These are phyloP conservation scores for Bidens hawaiensis DNA, from an alignment of 140 eudicot species.

Conservation along the genomic window DNA sequence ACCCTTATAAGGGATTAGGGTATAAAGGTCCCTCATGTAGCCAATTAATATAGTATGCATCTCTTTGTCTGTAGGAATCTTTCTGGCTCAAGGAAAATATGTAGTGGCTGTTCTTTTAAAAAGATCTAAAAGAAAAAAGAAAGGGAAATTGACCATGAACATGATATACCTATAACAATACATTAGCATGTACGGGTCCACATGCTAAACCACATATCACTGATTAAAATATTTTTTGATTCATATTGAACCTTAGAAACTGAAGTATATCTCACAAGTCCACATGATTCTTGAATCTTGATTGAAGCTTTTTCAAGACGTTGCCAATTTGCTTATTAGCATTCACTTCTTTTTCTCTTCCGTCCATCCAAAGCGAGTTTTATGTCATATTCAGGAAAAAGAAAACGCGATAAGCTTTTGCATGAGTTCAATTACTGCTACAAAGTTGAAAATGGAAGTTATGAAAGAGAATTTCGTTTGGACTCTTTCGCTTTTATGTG, in stretches of 20 bases:
- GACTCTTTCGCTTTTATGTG: slow-evolving; percentile 2
- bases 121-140: slow-evolving; percentile 11
- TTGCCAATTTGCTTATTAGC: background rate
- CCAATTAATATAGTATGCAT: slow-evolving; percentile 24
- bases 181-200: slow-evolving; percentile 22
- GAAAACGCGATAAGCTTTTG: slow-evolving; percentile 28
- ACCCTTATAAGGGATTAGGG: slow-evolving; percentile 23
- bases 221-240: slow-evolving; percentile 2
- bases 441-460: slow-evolving; percentile 27
- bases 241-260: background rate
- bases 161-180: slow-evolving; percentile 20
- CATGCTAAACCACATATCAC: slow-evolving; percentile 17
- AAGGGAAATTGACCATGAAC: slow-evolving; percentile 26
- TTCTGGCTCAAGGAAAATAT: slow-evolving; percentile 14
- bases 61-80: slow-evolving; percentile 24
- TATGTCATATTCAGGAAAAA: slow-evolving; percentile 31
- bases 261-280: background rate
- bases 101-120: slow-evolving; percentile 21
- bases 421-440: slow-evolving; percentile 12
- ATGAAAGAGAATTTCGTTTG: slow-evolving; percentile 10
- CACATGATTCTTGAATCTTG: slow-evolving; percentile 8
- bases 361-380: slow-evolving; percentile 21
- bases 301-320: slow-evolving; percentile 13
- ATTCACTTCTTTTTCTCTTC: background rate
- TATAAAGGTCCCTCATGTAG: slow-evolving; percentile 34